These are phyloP conservation scores for Albatrellus ellisii DNA, from an alignment of 768 basidiomycete genomes.

Conservation along the genomic window DNA sequence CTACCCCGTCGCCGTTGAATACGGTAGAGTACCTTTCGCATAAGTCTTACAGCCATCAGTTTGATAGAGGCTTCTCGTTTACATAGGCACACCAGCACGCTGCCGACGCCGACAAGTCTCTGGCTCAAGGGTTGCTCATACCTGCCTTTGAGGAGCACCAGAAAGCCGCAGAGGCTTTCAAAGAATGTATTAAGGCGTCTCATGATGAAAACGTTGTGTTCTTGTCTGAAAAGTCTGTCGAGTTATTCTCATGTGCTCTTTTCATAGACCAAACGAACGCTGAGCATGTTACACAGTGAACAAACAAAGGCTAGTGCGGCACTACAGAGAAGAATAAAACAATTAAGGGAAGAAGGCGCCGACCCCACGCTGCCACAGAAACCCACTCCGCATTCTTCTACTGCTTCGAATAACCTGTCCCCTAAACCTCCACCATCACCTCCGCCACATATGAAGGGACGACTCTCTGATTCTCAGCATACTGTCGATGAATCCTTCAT, in stretches of 20 bases:
- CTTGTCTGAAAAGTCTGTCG: neutral
- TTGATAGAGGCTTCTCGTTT: conserved; percentile 4
- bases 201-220: conserved; percentile 52
- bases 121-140: conserved; percentile 52
- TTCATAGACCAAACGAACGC: conserved; percentile 58
- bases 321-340: conserved; percentile 55
- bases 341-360: conserved; percentile 62
- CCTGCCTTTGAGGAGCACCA: conserved; percentile 62
- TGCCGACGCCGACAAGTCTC: conserved; percentile 64
- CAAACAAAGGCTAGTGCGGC: conserved; percentile 62
- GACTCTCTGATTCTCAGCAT: conserved; percentile 25
- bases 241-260: conserved; percentile 1
- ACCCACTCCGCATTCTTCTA: conserved; percentile 18
- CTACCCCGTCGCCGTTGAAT: conserved; percentile 15
- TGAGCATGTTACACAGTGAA: conserved; percentile 64
- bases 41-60: too few relatives aligned
- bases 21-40: conserved; percentile 14
- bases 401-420: conserved; percentile 16
- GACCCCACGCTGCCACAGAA: conserved; percentile 68
- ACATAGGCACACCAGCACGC: conserved; percentile 71
- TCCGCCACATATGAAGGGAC: conserved; percentile 35
- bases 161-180: conserved; percentile 67
- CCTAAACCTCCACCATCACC: conserved; percentile 26
- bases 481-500: conserved; percentile 78
- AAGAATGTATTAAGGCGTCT: conserved; percentile 59